Base-by-base conservation (phyloP, 345 rosid species). In the Salix caprea region DNA sequence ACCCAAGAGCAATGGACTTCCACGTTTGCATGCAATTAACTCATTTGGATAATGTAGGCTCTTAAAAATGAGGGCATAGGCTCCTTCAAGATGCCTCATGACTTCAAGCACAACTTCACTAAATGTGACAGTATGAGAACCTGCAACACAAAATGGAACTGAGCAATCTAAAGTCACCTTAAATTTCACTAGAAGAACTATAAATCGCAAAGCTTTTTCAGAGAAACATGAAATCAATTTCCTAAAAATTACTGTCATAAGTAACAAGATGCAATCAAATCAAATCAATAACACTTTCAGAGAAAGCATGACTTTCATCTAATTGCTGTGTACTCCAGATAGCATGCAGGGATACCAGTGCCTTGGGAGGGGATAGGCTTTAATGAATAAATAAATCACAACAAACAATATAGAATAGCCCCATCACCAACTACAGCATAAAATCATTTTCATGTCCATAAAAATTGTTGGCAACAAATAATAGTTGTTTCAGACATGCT, bases 41-140 rank as follows among this genome's bases (percentile, higher is more conserved):
- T 96, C 98, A 75, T 96, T 90, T 30, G 96, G 98, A 84, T 96
- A 96, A 78, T 92, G 98, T 70, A 82, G 78, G 81, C 99, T 96
- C 85, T 93, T 96, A 79, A 96, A 93, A 26, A 93, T 85, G 79
- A 96, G 99, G 70, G 99, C 99, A 86, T 93, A 96, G 58, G 99
- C 99, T 79, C 99, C 99, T 78, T 93, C 99, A 74, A 96, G 96
- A 78, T 91, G 98, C 78, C 94, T 88, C 94, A 96, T 90, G 75
- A 96, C 97, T 86, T 96, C 99, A 76, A 91, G 85, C 37, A 96
- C 98, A 83, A 96, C 98, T 82, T 93, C 93, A 83, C 93, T 86
- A 83, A 96, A 96, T 58, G 94, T 80, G 65, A 90, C 94, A 32
- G 85, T 81, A 77, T 84, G 88, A 65, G 76, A 90, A 79, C 94